These are phyloP conservation scores for Sporothrix phasma DNA, from an alignment of 2,329 filamentous ascomycete genomes.

Conservation along the genomic window DNA sequence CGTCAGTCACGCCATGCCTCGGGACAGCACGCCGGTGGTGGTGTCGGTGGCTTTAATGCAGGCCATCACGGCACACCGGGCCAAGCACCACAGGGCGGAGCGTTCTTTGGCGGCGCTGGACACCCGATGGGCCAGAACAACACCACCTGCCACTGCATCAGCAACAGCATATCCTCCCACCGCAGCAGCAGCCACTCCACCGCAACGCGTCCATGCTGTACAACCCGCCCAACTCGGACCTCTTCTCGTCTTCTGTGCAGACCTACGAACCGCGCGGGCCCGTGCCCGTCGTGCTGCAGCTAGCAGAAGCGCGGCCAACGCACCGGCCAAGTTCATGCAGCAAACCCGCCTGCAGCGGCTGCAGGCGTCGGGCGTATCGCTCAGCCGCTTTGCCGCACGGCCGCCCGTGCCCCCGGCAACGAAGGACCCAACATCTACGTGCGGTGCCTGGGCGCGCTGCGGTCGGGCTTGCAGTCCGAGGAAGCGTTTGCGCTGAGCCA, in stretches of 20 bases:
- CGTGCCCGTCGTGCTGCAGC: slow-evolving; percentile 56
- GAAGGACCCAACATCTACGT: slow-evolving; percentile 86
- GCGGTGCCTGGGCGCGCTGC: slow-evolving; percentile 72
- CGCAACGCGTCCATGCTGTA: slow-evolving; percentile 38
- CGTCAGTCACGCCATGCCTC: slow-evolving; percentile 53
- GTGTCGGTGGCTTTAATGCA: slow-evolving; percentile 21
- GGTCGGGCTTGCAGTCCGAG: slow-evolving; percentile 68
- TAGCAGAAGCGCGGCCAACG: slow-evolving; percentile 64
- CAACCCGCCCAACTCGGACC: slow-evolving; percentile 46
- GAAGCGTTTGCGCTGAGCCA: slow-evolving; percentile 91
- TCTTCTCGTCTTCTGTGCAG: slow-evolving; percentile 50
- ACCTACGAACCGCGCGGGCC: slow-evolving; percentile 57
- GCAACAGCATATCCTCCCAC: slow-evolving; percentile 10
- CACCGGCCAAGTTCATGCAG: slow-evolving; percentile 56
- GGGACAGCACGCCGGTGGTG: slow-evolving; percentile 34
- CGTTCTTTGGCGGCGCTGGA: slow-evolving; percentile 17
- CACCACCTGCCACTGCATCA: neutral
- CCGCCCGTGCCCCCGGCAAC: slow-evolving; percentile 46
- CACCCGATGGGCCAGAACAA: slow-evolving; percentile 5
- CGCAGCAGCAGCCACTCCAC: slow-evolving; percentile 21
- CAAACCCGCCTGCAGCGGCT: slow-evolving; percentile 38
- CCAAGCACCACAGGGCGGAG: slow-evolving; percentile 19
- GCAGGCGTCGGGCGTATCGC: slow-evolving; percentile 33
- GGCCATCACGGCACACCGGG: slow-evolving; percentile 18
- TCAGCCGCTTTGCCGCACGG: slow-evolving; percentile 40